Evolutionary conservation across 345 rosid species (phyloP), one percentile per base, ranked within the genome.

Genomic region (Heritiera fomes): DNA sequence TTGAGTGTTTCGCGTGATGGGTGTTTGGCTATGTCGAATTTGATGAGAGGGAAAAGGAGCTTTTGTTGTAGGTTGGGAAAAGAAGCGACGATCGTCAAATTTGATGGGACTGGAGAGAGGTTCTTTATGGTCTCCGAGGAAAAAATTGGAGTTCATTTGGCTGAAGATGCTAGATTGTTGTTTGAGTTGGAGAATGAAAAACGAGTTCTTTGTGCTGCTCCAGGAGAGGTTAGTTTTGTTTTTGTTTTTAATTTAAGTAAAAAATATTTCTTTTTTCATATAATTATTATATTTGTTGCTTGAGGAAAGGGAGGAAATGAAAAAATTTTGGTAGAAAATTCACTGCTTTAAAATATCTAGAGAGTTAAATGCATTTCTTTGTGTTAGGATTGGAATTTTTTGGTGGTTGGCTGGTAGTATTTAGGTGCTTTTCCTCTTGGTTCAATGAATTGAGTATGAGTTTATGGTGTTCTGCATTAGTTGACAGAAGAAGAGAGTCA

Each of bases 11-110:
- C 93, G 13, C 86, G 94, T 66, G 98, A 94, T 73, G 93, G 88
- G 85, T 92, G 92, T 79, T 79, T 96, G 83, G 95, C 90, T 47
- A 90, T 96, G 97, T 79, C 92, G 82, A 96, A 96, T 86, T 83
- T 96, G 79, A 90, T 96, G 71, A 87, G 98, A 77, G 99, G 99
- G 56, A 89, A 89, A 85, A 86, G 97, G 87, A 92, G 94, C 46
- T 96, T 89, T 76, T 90, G 86, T 76, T 91, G 97, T 67, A 84
- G 90, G 79, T 38, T 94, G 30, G 95, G 91, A 20, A 91, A 87
- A 80, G 97, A 92, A 71, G 95, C 97, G 0, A 87, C 82, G 38
- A 80, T 93, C 71, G 90, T 95, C 8, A 85, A 87, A 75, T 96
- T 86, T 75, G 91, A 87, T 82, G 67, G 75, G 3, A 79, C 43